Evolutionary conservation across 2,329 filamentous ascomycete genomes (phyloP), one percentile per base, ranked within the genome.

Genomic region (Xylariaceae sp.): DNA sequence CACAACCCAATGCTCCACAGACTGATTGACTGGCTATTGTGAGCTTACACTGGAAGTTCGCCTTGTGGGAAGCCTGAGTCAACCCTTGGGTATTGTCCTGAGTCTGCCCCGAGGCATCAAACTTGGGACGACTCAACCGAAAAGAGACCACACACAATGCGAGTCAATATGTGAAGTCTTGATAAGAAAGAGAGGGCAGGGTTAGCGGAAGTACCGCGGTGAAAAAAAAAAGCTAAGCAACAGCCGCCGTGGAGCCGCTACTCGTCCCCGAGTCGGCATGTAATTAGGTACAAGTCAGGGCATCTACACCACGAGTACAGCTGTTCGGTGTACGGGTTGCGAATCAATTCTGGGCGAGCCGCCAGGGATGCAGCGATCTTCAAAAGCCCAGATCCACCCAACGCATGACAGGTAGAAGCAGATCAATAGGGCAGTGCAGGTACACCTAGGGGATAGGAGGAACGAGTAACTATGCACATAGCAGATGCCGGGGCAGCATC

Each of bases 361-460:
- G 6, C 28, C 37, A 11, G 44, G 17, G 31, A 21, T 37, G 24
- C 17, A 9, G 44, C 16, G n/a, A 36, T 40, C 19, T 41, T 24
- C 28, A 28, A 47, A n/a, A 34, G 24, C 36, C 17, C 36, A 40
- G 45, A 48, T 29, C 29, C 14, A 46, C 51, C 23, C 36, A 19
- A 36, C 49, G 53, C 58, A 60, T 58, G 29, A 60, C n/a, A 58
- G 28, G 23, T 26, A 23, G 34, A 44, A 34, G 56, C 23, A 41
- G 46, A 51, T 59, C 56, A 51, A 51, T 31, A 45, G 50, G 56
- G 51, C 51, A 50, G n/a, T n/a, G n/a, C n/a, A n/a, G n/a, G n/a
- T n/a, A n/a, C n/a, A n/a, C n/a, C n/a, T n/a, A n/a, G n/a, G n/a
- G n/a, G n/a, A n/a, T 54, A 51, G 51, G 46, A 51, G 21, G 56